phyloP scores from a whole-genome alignment of 2,329 filamentous ascomycete genomes.

The Elsinoe perseae region DNA sequence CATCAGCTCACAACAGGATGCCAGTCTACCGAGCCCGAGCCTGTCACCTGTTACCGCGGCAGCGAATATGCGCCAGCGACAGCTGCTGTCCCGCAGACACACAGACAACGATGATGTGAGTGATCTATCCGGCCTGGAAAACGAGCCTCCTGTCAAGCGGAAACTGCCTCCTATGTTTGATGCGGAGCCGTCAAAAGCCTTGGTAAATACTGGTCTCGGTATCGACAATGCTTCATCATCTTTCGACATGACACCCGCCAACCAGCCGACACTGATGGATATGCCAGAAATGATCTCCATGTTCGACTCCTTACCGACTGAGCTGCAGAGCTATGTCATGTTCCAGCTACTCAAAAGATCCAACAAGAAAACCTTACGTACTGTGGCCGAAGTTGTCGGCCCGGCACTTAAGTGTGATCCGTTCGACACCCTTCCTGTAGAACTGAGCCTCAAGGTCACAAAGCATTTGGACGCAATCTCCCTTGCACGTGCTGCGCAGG shows the following conservation, averaged over 20 bases:
- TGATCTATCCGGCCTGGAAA: conserved; percentile 28
- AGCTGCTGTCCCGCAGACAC: conserved; percentile 16
- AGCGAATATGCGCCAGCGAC: conserved; percentile 47
- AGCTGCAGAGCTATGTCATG: conserved; percentile 94
- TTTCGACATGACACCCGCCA: neutral
- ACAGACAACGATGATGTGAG: conserved; percentile 27
- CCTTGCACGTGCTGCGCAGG: conserved; percentile 82
- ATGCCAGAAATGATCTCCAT: conserved; percentile 80
- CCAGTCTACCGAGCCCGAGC: conserved; percentile 88
- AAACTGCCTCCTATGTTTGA: conserved; percentile 12
- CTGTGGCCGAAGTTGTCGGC: conserved; percentile 85
- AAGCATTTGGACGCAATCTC: conserved; percentile 79
- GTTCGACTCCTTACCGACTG: conserved; percentile 83
- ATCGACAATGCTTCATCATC: neutral
- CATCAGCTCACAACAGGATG: conserved; percentile 65
- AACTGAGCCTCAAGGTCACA: conserved; percentile 80
- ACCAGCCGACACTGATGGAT: conserved; percentile 52
- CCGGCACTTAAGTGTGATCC: conserved; percentile 94
- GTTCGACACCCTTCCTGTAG: conserved; percentile 69
- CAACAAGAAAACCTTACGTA: conserved; percentile 76
- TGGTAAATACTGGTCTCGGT: neutral
- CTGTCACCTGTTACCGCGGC: conserved; percentile 83
- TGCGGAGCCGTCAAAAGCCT: neutral
- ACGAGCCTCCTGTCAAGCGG: conserved; percentile 24
- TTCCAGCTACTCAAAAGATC: conserved; percentile 88